phyloP scores from a whole-genome alignment of 495 filamentous ascomycete genomes.

The Parmelia sp. region DNA sequence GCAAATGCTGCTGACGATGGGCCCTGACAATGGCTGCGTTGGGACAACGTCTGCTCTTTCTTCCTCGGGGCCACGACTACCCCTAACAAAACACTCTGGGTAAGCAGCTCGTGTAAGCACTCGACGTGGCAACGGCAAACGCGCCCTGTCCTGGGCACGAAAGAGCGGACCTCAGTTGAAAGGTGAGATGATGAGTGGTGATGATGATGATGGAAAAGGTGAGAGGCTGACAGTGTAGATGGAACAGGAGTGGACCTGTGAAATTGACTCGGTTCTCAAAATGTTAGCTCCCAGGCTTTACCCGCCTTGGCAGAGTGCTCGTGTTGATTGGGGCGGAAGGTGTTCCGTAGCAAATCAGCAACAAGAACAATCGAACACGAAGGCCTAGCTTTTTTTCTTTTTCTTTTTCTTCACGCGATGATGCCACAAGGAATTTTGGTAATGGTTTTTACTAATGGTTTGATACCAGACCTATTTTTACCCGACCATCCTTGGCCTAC shows the following conservation, averaged over 20 bases:
- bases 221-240: neutral
- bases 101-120: slow-evolving; percentile 7
- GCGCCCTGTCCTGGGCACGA: neutral
- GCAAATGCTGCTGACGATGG: slow-evolving; percentile 4
- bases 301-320: neutral
- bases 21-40: slow-evolving; percentile 13
- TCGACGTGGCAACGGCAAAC: slow-evolving; percentile 1
- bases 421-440: neutral
- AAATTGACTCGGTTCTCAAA: neutral
- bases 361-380: neutral
- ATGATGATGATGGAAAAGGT: neutral
- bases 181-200: slow-evolving; percentile 5
- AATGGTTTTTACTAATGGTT: neutral
- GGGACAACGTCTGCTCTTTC: slow-evolving; percentile 6
- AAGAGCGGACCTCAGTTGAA: neutral
- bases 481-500: neutral
- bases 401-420: neutral
- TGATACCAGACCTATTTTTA: neutral
- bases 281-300: neutral
- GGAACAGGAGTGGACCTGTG: neutral
- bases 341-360: neutral
- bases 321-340: neutral
- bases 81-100: slow-evolving; percentile 1
- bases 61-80: slow-evolving; percentile 13
- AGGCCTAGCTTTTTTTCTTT: no score